phyloP scores from a whole-genome alignment of 2,329 filamentous ascomycete genomes.

The Dothiorella sarmentorum region DNA sequence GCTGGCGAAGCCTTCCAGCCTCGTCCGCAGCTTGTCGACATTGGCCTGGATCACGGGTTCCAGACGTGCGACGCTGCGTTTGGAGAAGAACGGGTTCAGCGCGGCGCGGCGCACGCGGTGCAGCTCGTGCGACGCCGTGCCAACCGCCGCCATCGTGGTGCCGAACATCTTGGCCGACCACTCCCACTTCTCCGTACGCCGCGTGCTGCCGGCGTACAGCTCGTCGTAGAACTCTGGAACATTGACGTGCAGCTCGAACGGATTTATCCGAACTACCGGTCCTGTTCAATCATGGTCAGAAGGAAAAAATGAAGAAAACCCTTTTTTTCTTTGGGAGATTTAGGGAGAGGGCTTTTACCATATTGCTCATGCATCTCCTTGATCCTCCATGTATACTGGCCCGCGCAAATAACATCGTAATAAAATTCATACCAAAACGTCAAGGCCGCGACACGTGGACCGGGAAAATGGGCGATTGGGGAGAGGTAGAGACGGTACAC shows the following conservation, averaged over 20 bases:
- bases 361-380: slow-evolving; percentile 21
- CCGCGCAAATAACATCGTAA: slow-evolving; percentile 20
- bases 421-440: slow-evolving; percentile 24
- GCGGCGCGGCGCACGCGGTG: slow-evolving; percentile 33
- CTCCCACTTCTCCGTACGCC: slow-evolving; percentile 24
- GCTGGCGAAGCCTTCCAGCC: slow-evolving; percentile 17
- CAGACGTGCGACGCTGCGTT: slow-evolving; percentile 21
- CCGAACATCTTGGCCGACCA: slow-evolving; percentile 28
- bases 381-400: slow-evolving; percentile 20
- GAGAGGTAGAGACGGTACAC: slow-evolving; percentile 20
- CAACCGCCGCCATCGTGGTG: slow-evolving; percentile 25
- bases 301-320: background rate
- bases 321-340: background rate
- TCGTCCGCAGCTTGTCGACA: slow-evolving; percentile 18
- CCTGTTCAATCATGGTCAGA: slow-evolving; percentile 15
- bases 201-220: slow-evolving; percentile 29
- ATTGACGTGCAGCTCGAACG: slow-evolving; percentile 25
- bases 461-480: slow-evolving; percentile 20
- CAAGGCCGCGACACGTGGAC: slow-evolving; percentile 22
- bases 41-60: slow-evolving; percentile 25
- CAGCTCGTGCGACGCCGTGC: slow-evolving; percentile 28
- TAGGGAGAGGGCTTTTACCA: slow-evolving; percentile 12
- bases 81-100: slow-evolving; percentile 37
- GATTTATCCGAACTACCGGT: slow-evolving; percentile 26
- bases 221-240: slow-evolving; percentile 28